Evolutionary conservation across 345 rosid species (phyloP).

Genomic region (Murraya paniculata): DNA sequence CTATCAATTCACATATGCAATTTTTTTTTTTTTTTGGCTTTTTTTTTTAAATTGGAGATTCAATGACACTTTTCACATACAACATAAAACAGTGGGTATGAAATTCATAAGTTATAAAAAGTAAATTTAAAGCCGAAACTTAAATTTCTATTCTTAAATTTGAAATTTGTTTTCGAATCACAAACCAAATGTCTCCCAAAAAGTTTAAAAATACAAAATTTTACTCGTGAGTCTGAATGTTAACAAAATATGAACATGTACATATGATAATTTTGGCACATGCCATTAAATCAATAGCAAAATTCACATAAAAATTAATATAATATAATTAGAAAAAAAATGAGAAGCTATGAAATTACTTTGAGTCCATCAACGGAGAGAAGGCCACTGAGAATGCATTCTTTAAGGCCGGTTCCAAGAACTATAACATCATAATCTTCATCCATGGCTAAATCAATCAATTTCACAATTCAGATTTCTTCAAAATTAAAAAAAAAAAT

Average conservation of each 20-base stretch:
- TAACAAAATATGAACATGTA: neutral
- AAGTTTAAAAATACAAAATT: too few species aligned
- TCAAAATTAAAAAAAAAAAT: too few species aligned
- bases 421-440: conserved; percentile 94
- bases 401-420: conserved; percentile 94
- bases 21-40: too few species aligned
- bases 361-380: conserved; percentile 95
- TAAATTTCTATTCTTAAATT: neutral
- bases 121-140: neutral
- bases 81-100: neutral
- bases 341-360: conserved; percentile 27
- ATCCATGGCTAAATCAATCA: conserved; percentile 47
- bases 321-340: neutral
- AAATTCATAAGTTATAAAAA: neutral
- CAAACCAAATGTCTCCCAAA: neutral
- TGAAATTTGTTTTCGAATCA: neutral
- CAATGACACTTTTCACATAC: neutral
- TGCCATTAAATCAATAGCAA: neutral
- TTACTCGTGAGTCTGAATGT: too few species aligned
- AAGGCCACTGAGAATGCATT: conserved; percentile 95
- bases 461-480: neutral
- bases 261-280: neutral
- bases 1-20: neutral
- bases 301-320: neutral
- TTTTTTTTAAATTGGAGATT: neutral